Percentiles rank a stretch among this genome's conserved stretches.
Evolutionary conservation across 768 basidiomycete genomes (phyloP).

Genomic region (Lyophyllum decastes): DNA sequence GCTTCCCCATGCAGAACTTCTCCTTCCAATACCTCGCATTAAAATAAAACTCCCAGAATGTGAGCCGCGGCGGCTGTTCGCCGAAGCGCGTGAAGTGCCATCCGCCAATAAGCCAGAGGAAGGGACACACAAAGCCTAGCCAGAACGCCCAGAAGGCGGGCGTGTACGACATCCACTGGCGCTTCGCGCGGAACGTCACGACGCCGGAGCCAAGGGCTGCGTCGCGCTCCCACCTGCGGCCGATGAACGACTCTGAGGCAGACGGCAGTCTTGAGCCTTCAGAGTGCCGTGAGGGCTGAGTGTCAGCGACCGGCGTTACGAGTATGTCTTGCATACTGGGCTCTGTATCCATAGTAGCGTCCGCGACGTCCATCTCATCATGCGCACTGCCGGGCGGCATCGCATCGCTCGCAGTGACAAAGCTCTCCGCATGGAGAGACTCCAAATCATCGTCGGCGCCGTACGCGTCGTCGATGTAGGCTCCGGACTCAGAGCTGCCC

Average conservation of each 20-base stretch:
- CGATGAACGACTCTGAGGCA: constrained; percentile 52
- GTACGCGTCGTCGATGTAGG: constrained; percentile 30
- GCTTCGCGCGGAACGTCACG: constrained; percentile 35
- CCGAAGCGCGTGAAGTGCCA: constrained; percentile 62
- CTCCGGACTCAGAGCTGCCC: constrained; percentile 36
- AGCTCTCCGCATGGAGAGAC: constrained; percentile 58
- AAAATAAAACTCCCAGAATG: constrained; percentile 50
- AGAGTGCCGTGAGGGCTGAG: constrained; percentile 16
- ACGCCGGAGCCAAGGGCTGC: constrained; percentile 35
- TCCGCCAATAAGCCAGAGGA: constrained; percentile 77
- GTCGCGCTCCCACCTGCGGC: constrained; percentile 50
- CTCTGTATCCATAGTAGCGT: background rate
- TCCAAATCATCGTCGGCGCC: constrained; percentile 37
- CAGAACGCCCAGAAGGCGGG: constrained; percentile 70
- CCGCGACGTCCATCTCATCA: constrained; percentile 13
- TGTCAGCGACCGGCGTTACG: background rate
- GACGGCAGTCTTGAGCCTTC: constrained; percentile 23
- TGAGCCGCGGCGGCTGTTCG: constrained; percentile 44
- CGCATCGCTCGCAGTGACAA: constrained; percentile 47
- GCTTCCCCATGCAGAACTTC: constrained; percentile 31
- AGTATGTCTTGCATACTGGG: background rate
- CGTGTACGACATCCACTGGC: constrained; percentile 30
- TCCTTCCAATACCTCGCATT: constrained; percentile 38
- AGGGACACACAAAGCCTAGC: constrained; percentile 71
- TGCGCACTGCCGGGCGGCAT: background rate